Evolutionary conservation across 768 basidiomycete genomes (phyloP).

Genomic region (Myochromella boudieri): DNA sequence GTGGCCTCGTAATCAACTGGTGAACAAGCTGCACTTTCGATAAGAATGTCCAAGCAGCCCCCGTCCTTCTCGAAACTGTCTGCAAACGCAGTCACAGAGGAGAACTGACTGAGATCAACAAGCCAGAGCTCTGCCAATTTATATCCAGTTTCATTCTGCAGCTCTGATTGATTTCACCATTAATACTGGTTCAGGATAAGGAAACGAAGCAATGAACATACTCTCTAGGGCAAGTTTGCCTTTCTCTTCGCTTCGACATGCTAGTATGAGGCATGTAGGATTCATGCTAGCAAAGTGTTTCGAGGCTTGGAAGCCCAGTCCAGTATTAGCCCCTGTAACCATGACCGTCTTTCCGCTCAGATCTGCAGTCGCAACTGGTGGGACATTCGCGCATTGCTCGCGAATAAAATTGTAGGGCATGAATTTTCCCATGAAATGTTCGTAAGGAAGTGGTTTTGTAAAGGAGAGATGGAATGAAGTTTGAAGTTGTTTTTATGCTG

Average conservation of each 20-base stretch:
- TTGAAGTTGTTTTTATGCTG: too few relatives aligned
- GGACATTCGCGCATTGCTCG: slow-evolving; percentile 22
- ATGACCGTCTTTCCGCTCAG: slow-evolving; percentile 48
- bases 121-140: slow-evolving; percentile 35
- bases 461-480: too few relatives aligned
- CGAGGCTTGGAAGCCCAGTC: slow-evolving; percentile 46
- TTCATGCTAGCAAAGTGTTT: slow-evolving; percentile 47
- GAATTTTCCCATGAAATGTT: slow-evolving; percentile 18
- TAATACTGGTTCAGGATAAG: neutral
- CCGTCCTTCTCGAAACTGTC: slow-evolving; percentile 29
- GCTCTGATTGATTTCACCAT: slow-evolving; percentile 17
- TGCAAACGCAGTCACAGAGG: neutral
- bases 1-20: slow-evolving; percentile 21
- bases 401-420: slow-evolving; percentile 15
- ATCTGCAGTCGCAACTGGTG: slow-evolving; percentile 32
- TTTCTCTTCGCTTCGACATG: slow-evolving; percentile 34
- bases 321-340: slow-evolving; percentile 51
- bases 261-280: slow-evolving; percentile 38
- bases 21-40: slow-evolving; percentile 41
- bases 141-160: slow-evolving; percentile 32
- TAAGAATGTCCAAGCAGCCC: slow-evolving; percentile 40
- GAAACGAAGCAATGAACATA: slow-evolving; percentile 18
- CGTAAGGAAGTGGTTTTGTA: too few relatives aligned
- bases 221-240: slow-evolving; percentile 34
- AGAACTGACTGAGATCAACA: slow-evolving; percentile 40